Base-by-base conservation (phyloP, 2,329 filamentous ascomycete genomes). In the Fusarium luffae region DNA sequence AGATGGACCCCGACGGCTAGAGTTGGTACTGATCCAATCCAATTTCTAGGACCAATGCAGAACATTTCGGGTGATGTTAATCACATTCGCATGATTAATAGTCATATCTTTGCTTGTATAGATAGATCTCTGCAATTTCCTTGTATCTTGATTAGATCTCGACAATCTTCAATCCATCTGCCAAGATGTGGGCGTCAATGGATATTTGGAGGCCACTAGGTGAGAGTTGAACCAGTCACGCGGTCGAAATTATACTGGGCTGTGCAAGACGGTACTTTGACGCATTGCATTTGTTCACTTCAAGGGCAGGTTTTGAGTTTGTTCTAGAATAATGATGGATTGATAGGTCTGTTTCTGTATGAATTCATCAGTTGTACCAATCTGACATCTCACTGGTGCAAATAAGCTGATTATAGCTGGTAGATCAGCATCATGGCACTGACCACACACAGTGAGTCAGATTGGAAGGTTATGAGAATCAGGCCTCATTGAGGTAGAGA, bases 171-270 rank as follows among this genome's bases (percentile, higher is more conserved):
- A 18, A 54, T 49, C 21, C 51, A 55, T 57, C 58, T 63, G 34
- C 42, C 63, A 63, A 66, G 37, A 61, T 41, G 43, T 61, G 32
- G 54, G 42, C 47, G 43, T 54, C 41, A 62, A 69, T 55, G 40
- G 56, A 54, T 44, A 54, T 41, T 55, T 51, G 21, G 25, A 62
- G 66, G 48, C 56, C 57, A 69, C 66, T 48, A 42, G 46, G 66
- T 56, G 52, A 49, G 46, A 52, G 41, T 60, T 55, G 41, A 46
- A 30, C 27, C 51, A 37, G 28, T 69, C 54, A 65, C 52, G 60
- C 59, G 62, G 46, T 32, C 52, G 46, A 65, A 65, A 64, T 51
- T 47, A 59, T 52, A 37, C 41, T 48, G 42, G 60, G 60, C 59
- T 63, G 59, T 63, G 60, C 41, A 63, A 63, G 59, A 56, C n/a